Base-by-base conservation (phyloP, 768 basidiomycete genomes). In the Lepiota brunneoincarnata region DNA sequence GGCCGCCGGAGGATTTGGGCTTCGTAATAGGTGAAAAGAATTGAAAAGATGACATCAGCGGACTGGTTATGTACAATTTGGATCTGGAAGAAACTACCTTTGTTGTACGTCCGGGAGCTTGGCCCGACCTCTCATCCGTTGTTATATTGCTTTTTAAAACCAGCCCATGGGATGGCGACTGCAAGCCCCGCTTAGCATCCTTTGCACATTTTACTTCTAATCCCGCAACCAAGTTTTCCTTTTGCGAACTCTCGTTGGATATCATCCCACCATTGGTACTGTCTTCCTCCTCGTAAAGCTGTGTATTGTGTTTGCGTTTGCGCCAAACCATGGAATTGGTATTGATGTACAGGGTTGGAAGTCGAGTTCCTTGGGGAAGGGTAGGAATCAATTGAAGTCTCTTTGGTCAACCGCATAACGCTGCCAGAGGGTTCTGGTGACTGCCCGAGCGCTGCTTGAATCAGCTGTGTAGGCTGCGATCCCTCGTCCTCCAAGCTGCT, bases 301-400 rank as follows among this genome's bases (percentile, higher is more conserved):
- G 78, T 0, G 75, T 75, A n/a, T 58, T 85, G 80, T 0, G 81
- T 77, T 60, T 84, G 80, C 1, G 81, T 82, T 7, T 67, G 58
- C 2, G 75, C 81, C 17, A 87, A 71, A 2, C 82, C 85, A 59
- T 82, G 78, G 56, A 82, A 75, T 61, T 81, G 77, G 66, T 86
- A 84, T 51, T 72, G 73, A 24, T 80, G 77, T 36, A 71, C 63
- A 35, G 69, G 64, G 58, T 63, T 65, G 14, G 46, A 6, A 31
- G 24, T 28, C 49, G 66, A 64, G 54, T 61, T 58, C 34, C 69
- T 65, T 45, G 75, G 64, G 57, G 70, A 68, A 60, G 67, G 63
- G 31, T 67, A 73, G 10, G 76, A 80, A 59, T 76, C 74, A 28
- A 68, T 61, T 3, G 78, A 77, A 47, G 68, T 61, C 41, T 77